Base-by-base conservation (phyloP, 2,329 filamentous ascomycete genomes). In the Colletotrichum sp. region DNA sequence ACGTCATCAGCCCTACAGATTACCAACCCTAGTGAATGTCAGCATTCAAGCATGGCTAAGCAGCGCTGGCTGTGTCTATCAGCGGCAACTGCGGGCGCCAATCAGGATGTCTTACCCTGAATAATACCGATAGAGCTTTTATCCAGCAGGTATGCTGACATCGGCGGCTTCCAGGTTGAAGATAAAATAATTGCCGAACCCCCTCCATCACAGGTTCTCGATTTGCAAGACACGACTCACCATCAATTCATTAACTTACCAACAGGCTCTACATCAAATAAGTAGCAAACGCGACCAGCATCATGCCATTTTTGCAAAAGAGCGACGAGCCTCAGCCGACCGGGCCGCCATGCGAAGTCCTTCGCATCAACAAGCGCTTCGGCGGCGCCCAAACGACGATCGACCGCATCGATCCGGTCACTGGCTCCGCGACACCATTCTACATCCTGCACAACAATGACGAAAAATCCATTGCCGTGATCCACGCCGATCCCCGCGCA, bases 281-380 rank as follows among this genome's bases (percentile, higher is more conserved):
- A 21, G n/a, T 2, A 52, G 6, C 10, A 24, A 24, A 52, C n/a
- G 0, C n/a, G 4, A 52, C 43, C 5, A 67, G 5, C 21, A 68
- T 6, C 32, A 43, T 58, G 65, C 48, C 36, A 9, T 64, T 18
- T 24, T 24, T 43, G 21, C 43, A 52, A 21, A 52, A 52, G 43
- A 52, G 43, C 43, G 32, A 64, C 8, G 32, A 48, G 24, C 34
- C 62, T 18, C 21, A 52, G 34, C 36, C 24, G 0, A 32, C 30
- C 0, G 28, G 34, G 3, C 24, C 62, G 4, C 71, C 60, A 12
- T 73, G 66, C 66, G 60, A 73, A 15, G 43, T 73, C 18, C 60
- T 74, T 3, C 71, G 67, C 12, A 24, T 58, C 8, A 69, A 38
- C 21, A 48, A 73, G 24, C 71, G 84, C 78, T 64, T 79, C 24